phyloP scores from a whole-genome alignment of 2,329 filamentous ascomycete species.

The Pyricularia sp. region DNA sequence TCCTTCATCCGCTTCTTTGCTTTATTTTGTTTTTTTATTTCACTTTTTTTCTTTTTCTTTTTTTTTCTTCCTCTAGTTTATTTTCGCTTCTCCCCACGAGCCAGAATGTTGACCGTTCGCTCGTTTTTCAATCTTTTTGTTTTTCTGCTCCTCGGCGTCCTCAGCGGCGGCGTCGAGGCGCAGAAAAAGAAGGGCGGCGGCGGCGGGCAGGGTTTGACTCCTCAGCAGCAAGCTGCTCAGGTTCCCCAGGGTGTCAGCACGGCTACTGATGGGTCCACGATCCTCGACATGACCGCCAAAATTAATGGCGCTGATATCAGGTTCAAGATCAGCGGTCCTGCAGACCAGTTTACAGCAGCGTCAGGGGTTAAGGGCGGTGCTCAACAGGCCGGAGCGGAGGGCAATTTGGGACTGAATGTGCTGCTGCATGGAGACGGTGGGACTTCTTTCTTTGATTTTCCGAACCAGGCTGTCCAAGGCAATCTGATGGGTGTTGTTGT shows the following conservation, averaged over 20 bases:
- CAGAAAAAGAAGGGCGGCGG: conserved; percentile 3
- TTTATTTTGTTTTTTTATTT: conserved; percentile 5
- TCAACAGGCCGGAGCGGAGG: conserved; percentile 19
- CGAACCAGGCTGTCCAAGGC: conserved; percentile 41
- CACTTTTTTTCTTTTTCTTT: not conserved
- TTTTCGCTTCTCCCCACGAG: not conserved
- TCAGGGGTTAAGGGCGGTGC: conserved; percentile 38
- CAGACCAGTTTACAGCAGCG: conserved; percentile 38
- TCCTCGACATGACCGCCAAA: conserved; percentile 42
- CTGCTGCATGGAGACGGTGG: conserved; percentile 52
- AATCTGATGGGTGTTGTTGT: conserved; percentile 43
- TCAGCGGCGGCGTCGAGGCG: conserved; percentile 7
- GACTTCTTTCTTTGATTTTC: conserved; percentile 48
- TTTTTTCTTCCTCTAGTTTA: not conserved
- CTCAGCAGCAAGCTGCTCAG: conserved; percentile 19
- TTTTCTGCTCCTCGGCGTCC: conserved; percentile 9
- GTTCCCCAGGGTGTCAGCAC: conserved; percentile 25
- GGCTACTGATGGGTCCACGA: conserved; percentile 44
- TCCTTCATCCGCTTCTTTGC: conserved; percentile 1
- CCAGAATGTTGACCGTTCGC: conserved; percentile 16
- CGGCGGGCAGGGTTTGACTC: conserved; percentile 10
- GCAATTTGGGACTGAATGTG: conserved; percentile 41
- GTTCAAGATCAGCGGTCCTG: conserved; percentile 46
- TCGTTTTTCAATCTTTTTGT: conserved; percentile 8
- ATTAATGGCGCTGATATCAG: conserved; percentile 46